A percentile compares a stretch with the other conserved stretches of the same genome.
These are phyloP conservation scores for Neonectria ditissima DNA, from an alignment of 2,329 filamentous ascomycete genomes.

Conservation along the genomic window DNA sequence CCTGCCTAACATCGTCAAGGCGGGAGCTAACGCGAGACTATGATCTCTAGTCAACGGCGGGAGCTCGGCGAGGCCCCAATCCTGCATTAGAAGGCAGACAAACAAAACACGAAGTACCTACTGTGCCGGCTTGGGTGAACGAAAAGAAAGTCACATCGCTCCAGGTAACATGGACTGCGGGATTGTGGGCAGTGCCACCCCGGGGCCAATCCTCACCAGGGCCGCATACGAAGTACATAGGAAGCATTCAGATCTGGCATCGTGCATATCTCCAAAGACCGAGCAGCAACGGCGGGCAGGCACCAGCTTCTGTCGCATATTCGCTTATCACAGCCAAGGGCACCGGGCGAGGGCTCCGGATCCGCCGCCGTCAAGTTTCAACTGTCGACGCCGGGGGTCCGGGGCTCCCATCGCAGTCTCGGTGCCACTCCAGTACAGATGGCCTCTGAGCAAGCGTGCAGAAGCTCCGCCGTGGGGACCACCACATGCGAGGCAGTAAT, in stretches of 20 bases:
- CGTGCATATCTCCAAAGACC: conserved; percentile 28
- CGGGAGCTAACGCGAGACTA: conserved; percentile 29
- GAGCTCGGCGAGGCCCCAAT: conserved; percentile 18
- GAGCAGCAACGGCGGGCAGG: conserved; percentile 10
- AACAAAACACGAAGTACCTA: too few relatives aligned
- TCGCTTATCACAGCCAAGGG: conserved; percentile 34
- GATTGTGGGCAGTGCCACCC: conserved; percentile 16
- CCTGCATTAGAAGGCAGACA: background rate
- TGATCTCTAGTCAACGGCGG: conserved; percentile 11
- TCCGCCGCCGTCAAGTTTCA: conserved; percentile 17
- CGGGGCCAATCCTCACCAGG: conserved; percentile 14
- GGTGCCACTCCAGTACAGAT: conserved; percentile 33
- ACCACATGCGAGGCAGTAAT: conserved; percentile 32
- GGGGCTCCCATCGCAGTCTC: conserved; percentile 32
- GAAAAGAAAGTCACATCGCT: conserved; percentile 24
- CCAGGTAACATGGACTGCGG: conserved; percentile 17
- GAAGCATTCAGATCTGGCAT: conserved; percentile 30
- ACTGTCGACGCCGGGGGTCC: conserved; percentile 25
- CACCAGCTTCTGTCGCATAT: conserved; percentile 30
- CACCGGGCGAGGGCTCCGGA: conserved; percentile 14
- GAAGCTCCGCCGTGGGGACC: conserved; percentile 34
- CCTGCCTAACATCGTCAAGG: conserved; percentile 24
- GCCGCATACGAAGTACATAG: conserved; percentile 9
- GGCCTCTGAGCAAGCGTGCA: conserved; percentile 32
- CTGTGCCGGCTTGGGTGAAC: background rate